Conservation (phyloP, 192 early-diverging fungal genomes). For the Backusella sp. region DNA sequence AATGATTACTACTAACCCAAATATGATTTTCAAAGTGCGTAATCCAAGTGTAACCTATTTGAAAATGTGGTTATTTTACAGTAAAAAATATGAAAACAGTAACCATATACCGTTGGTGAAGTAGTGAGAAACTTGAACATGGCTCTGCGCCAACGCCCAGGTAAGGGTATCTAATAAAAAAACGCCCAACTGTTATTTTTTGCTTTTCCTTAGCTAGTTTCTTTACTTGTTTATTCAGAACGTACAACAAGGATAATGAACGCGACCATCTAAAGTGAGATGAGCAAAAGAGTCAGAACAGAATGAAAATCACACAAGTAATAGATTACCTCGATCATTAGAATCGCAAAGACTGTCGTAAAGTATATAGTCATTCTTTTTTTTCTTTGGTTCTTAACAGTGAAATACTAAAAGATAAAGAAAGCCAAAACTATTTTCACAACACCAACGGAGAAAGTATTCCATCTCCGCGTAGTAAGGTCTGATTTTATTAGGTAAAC, state of each 20-base stretch:
- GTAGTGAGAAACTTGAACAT: conserved; percentile 47
- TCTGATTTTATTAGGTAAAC: neutral
- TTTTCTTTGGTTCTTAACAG: neutral
- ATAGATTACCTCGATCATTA: conserved; percentile 23
- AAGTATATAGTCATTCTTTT: conserved; percentile 24
- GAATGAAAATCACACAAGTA: neutral
- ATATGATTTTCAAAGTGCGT: conserved; percentile 47
- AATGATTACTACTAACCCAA: conserved; percentile 40
- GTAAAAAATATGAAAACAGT: neutral
- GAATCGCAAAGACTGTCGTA: conserved; percentile 22
- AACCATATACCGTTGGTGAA: conserved; percentile 37
- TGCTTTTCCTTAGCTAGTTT: neutral
- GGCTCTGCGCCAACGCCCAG: conserved; percentile 45
- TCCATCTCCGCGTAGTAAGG: neutral
- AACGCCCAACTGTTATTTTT: neutral
- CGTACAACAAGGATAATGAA: conserved; percentile 28
- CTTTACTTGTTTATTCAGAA: neutral
- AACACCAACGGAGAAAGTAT: neutral
- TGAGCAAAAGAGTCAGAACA: neutral
- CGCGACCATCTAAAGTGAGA: conserved; percentile 19
- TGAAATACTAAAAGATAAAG: neutral
- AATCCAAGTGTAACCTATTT: conserved; percentile 29
- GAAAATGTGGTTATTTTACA: neutral
- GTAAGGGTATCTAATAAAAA: conserved; percentile 46
- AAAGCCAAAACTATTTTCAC: neutral